Conservation (phyloP, 768 basidiomycete genomes). For the Fomitopsis pulvina region DNA sequence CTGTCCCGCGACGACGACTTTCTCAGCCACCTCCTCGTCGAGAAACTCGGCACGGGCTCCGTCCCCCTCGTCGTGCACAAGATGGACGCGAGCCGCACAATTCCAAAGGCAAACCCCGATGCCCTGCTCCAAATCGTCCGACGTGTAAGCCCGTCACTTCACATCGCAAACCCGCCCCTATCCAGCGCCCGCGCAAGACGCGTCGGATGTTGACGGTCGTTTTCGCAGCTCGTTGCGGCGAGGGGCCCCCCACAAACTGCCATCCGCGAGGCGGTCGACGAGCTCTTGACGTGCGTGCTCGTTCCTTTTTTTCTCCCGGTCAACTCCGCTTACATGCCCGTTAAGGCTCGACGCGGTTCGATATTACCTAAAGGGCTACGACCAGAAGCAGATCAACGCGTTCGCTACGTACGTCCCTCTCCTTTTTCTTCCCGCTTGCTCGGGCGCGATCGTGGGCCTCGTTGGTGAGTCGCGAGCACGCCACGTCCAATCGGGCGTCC, state of each 20-base stretch:
- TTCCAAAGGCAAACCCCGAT: conserved; percentile 67
- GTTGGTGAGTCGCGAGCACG: no score
- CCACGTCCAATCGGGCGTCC: no score
- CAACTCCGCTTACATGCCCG: conserved; percentile 14
- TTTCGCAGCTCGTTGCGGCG: conserved; percentile 47
- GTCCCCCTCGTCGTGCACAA: conserved; percentile 86
- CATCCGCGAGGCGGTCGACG: conserved; percentile 70
- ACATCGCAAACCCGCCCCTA: neutral
- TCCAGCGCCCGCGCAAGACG: conserved; percentile 11
- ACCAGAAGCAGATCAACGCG: conserved; percentile 83
- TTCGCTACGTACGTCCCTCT: conserved; percentile 73
- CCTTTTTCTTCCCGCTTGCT: conserved; percentile 18
- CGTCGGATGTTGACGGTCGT: conserved; percentile 2
- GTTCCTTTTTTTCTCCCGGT: conserved; percentile 18
- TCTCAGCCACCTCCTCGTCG: conserved; percentile 82
- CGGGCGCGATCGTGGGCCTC: conserved; percentile 15
- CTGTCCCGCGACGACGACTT: conserved; percentile 89
- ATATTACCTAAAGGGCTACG: conserved; percentile 69
- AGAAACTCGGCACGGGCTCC: conserved; percentile 75
- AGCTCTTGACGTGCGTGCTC: conserved; percentile 61
- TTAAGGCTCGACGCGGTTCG: conserved; percentile 68
- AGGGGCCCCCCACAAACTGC: conserved; percentile 49
- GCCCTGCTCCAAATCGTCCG: conserved; percentile 67
- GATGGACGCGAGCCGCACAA: conserved; percentile 73
- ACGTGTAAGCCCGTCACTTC: conserved; percentile 49